Evolutionary conservation across 2,329 filamentous ascomycete genomes (phyloP).

Genomic region (Colletotrichum agaves): DNA sequence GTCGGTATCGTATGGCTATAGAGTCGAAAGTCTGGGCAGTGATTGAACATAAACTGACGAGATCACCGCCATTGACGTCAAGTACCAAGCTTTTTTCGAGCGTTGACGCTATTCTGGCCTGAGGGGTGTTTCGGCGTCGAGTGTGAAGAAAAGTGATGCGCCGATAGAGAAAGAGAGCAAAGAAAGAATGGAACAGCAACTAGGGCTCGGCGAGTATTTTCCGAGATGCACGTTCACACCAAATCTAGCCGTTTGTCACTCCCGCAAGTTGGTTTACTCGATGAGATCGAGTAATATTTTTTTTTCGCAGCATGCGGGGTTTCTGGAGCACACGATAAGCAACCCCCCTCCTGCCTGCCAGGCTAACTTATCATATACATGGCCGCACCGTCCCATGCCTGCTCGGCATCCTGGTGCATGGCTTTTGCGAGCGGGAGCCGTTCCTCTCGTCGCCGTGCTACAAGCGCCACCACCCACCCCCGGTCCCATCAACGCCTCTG

Average conservation of each 20-base stretch:
- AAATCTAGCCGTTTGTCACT: slow-evolving; percentile 13
- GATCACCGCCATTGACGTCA: slow-evolving; percentile 13
- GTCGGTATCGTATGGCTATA: too few species aligned
- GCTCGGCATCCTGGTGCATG: slow-evolving; percentile 7
- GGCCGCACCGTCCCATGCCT: slow-evolving; percentile 33
- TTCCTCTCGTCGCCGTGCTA: slow-evolving; percentile 16
- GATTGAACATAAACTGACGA: too few species aligned
- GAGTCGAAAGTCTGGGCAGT: too few species aligned
- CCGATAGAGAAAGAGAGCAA: neutral
- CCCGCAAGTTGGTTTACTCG: slow-evolving; percentile 39
- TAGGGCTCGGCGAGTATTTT: neutral
- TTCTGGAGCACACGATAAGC: slow-evolving; percentile 30
- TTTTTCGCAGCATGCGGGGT: slow-evolving; percentile 40
- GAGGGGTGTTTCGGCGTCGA: neutral
- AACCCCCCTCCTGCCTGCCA: slow-evolving; percentile 32
- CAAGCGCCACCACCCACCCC: slow-evolving; percentile 7
- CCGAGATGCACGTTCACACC: neutral
- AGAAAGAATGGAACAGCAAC: neutral
- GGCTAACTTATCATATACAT: slow-evolving; percentile 26
- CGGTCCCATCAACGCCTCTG: slow-evolving; percentile 1
- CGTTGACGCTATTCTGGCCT: slow-evolving; percentile 1
- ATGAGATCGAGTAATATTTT: slow-evolving; percentile 45
- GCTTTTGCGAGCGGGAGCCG: slow-evolving; percentile 16
- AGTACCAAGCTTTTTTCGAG: neutral
- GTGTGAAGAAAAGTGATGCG: neutral